Conservation (phyloP, 148 eudicot species). For the Chenopodium suecicum region DNA sequence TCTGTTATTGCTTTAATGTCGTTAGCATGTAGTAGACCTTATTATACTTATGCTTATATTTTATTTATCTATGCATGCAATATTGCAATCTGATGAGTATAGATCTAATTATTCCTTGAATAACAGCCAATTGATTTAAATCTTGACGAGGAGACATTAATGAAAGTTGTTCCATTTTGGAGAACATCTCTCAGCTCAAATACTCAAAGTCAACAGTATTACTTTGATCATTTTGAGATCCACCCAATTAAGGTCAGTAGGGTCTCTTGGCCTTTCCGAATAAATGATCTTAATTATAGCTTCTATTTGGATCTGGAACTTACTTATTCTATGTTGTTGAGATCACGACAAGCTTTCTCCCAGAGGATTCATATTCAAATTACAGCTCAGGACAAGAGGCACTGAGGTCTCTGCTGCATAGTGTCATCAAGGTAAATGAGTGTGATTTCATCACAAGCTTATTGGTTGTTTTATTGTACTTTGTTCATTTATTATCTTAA, state of each 20-base stretch:
- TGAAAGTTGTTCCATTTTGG: slow-evolving; percentile 92
- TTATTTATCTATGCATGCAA: slow-evolving; percentile 1
- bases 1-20: neutral
- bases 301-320: slow-evolving; percentile 14
- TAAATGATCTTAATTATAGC: slow-evolving; percentile 12
- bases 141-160: slow-evolving; percentile 93
- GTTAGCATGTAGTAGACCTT: neutral
- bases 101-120: slow-evolving; percentile 9
- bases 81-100: slow-evolving; percentile 2
- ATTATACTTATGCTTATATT: neutral
- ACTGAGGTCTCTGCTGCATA: slow-evolving; percentile 80
- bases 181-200: slow-evolving; percentile 81
- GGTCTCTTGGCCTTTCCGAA: slow-evolving; percentile 5
- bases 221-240: slow-evolving; percentile 97
- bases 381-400: slow-evolving; percentile 89
- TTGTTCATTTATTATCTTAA: neutral
- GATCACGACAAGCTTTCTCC: slow-evolving; percentile 95
- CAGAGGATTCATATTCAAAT: slow-evolving; percentile 74
- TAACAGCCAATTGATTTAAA: slow-evolving; percentile 87
- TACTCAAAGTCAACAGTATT: slow-evolving; percentile 73
- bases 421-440: slow-evolving; percentile 74
- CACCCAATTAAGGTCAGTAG: slow-evolving; percentile 85
- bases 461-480: neutral
- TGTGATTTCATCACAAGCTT: neutral
- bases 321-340: slow-evolving; percentile 27